Evolutionary conservation across 768 basidiomycete genomes (phyloP), one percentile per base, ranked within the genome.

Genomic region (Phaeotremella skinneri): DNA sequence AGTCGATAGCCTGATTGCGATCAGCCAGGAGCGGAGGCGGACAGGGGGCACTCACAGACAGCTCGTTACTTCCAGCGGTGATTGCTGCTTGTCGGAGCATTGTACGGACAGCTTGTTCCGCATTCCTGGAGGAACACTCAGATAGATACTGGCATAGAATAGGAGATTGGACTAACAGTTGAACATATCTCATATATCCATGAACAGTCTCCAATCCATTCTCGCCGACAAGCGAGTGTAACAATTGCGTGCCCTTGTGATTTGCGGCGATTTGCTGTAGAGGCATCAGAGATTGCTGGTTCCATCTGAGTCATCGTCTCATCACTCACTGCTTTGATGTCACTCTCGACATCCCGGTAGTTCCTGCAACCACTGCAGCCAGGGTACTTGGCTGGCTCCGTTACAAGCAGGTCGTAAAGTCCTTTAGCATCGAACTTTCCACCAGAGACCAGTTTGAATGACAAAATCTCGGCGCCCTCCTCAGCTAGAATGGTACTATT

Each of bases 401-500:
- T 86, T 49, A 94, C 80, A 85, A 96, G 88, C 68, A 88, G 83
- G 49, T 89, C 84, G 41, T 86, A 71, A 23, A 97, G 79, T 0
- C 87, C 85, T 25, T 85, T 81, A 45, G 81, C 80, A 75, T 94
- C 85, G 71, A 91, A 93, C 3, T 87, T 76, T 1, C 91, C 90
- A 5, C 81, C 83, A 43, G 84, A 81, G 3, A 97, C 93, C 62
- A 97, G 85, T 78, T 93, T 96, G 82, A 97, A 90, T 73, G 87
- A 87, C 66, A 86, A 82, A 49, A 97, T 88, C 69, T 91, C 84
- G 0, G 93, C 93, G 23, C 93, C 93, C 73, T 97, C 93, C 74
- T 97, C 88, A 63, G 89, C 92, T 43, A 97, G 87, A 62, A 83
- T 90, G 62, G 87, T 87, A n/a, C 87, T 88, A 1, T 89, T 92